phyloP scores from a whole-genome alignment of 2,329 filamentous ascomycete species.

The Clonostachys rosea region DNA sequence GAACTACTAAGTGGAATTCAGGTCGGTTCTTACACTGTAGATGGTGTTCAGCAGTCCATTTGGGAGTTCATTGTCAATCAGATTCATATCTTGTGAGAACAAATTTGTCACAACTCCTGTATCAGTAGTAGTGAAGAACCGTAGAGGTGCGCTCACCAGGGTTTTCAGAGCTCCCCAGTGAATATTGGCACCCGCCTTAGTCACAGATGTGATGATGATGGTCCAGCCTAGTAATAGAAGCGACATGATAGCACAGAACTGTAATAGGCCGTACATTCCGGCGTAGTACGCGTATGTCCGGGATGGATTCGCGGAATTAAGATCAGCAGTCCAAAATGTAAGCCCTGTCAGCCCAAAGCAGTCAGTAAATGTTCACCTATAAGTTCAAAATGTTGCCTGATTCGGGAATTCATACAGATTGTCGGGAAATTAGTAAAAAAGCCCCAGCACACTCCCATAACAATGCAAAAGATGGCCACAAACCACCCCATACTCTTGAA shows the following conservation, averaged over 20 bases:
- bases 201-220: constrained; percentile 16
- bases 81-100: constrained; percentile 38
- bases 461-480: not conserved
- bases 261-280: constrained; percentile 19
- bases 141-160: constrained; percentile 29
- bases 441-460: constrained; percentile 7
- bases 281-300: constrained; percentile 17
- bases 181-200: constrained; percentile 19
- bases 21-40: no score
- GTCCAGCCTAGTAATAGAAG: constrained; percentile 8
- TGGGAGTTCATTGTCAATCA: constrained; percentile 33
- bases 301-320: constrained; percentile 5
- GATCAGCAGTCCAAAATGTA: constrained; percentile 30
- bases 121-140: constrained; percentile 35
- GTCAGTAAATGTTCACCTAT: no score
- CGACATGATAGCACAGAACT: constrained; percentile 8
- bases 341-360: constrained; percentile 23
- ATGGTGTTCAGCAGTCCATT: constrained; percentile 19
- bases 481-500: not conserved
- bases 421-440: constrained; percentile 17
- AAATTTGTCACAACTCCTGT: constrained; percentile 33
- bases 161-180: constrained; percentile 24
- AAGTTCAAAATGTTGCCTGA: no score
- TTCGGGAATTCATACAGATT: no score
- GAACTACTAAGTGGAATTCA: no score